These are phyloP conservation scores for Lophium mytilinum DNA, from an alignment of 495 filamentous ascomycete genomes.

Conservation along the genomic window DNA sequence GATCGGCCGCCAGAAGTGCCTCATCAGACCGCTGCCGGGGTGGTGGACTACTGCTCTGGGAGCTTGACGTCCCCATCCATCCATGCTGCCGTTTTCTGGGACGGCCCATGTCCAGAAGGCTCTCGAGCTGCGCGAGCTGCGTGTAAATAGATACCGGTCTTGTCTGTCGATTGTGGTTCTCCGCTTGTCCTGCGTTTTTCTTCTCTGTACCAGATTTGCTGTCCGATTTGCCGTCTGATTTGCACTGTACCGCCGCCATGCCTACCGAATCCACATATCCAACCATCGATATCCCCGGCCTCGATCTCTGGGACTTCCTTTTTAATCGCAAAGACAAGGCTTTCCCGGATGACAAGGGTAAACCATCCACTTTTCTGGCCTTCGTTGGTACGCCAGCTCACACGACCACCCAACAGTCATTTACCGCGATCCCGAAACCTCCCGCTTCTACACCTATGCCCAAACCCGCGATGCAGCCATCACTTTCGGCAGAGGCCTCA, in stretches of 20 bases:
- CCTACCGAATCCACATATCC: constrained; percentile 49
- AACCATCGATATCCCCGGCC: constrained; percentile 51
- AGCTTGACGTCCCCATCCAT: too few relatives aligned
- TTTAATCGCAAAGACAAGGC: constrained; percentile 64
- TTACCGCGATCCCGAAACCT: constrained; percentile 66
- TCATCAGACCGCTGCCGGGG: too few relatives aligned
- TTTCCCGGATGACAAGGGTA: constrained; percentile 62
- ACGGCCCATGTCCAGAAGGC: too few relatives aligned
- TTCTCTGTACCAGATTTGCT: too few relatives aligned
- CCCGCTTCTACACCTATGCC: constrained; percentile 65
- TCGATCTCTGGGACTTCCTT: constrained; percentile 66
- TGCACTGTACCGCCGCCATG: constrained; percentile 33
- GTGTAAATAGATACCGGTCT: too few relatives aligned
- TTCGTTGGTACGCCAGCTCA: neutral
- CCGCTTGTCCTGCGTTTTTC: too few relatives aligned
- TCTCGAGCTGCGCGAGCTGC: too few relatives aligned
- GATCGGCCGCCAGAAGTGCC: too few relatives aligned
- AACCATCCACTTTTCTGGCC: neutral
- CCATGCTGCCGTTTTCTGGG: too few relatives aligned
- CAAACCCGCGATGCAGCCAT: constrained; percentile 56
- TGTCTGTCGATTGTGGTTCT: too few relatives aligned
- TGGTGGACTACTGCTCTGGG: too few relatives aligned
- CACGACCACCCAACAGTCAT: constrained; percentile 48
- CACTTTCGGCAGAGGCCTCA: constrained; percentile 73
- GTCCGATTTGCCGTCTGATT: too few relatives aligned